phyloP scores from a whole-genome alignment of 2,329 filamentous ascomycete genomes.

The Canariomyces notabilis region DNA sequence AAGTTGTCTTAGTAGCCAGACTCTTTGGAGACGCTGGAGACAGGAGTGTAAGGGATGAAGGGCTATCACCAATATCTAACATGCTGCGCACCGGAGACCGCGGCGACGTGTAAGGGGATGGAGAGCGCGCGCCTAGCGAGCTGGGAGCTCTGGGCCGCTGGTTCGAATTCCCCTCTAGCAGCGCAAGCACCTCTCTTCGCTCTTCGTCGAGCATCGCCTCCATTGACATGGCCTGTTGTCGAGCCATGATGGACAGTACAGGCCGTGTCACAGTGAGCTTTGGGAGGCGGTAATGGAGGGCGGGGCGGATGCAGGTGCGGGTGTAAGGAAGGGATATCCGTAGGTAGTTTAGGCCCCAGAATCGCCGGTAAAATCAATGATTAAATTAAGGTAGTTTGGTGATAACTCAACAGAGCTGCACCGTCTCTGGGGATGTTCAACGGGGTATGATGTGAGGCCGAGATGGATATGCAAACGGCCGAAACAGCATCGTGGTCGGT shows the following conservation, averaged over 20 bases:
- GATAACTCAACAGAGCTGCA: neutral
- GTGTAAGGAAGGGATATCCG: too few relatives aligned
- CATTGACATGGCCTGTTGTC: constrained; percentile 60
- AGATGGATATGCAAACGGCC: constrained; percentile 6
- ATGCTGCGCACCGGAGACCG: constrained; percentile 66
- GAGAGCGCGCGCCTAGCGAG: constrained; percentile 38
- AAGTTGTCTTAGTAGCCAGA: constrained; percentile 29
- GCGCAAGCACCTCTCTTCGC: constrained; percentile 64
- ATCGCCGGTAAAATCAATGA: neutral
- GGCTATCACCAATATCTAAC: constrained; percentile 53
- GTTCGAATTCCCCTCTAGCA: constrained; percentile 50
- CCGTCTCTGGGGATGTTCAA: constrained; percentile 9
- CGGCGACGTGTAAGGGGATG: constrained; percentile 52
- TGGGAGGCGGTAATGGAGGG: neutral
- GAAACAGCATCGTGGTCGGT: constrained; percentile 18
- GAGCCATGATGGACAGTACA: constrained; percentile 29
- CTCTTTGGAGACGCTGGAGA: constrained; percentile 17
- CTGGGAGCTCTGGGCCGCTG: constrained; percentile 30
- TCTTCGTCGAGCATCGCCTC: constrained; percentile 75
- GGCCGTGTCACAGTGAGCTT: neutral
- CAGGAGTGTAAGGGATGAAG: constrained; percentile 22
- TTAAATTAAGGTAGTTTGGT: too few relatives aligned
- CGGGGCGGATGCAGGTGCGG: neutral
- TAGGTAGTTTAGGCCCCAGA: too few relatives aligned
- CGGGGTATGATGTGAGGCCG: constrained; percentile 15